phyloP scores from a whole-genome alignment of 257 asterid species.

The Cruciata laevipes region DNA sequence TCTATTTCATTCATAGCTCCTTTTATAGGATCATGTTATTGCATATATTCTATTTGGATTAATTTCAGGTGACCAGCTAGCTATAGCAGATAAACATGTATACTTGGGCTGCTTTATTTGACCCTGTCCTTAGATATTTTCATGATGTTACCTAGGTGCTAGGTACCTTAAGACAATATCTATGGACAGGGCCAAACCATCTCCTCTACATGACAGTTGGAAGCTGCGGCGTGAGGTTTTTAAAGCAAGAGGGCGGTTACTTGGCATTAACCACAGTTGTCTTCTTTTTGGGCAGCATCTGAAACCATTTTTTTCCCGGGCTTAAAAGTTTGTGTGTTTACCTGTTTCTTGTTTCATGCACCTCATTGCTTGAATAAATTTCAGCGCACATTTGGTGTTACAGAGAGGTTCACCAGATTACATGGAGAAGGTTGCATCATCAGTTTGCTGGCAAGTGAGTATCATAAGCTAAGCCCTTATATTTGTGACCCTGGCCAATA shows the following conservation, averaged over 20 bases:
- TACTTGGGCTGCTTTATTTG: constrained; percentile 74
- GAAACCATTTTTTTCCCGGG: constrained; percentile 27
- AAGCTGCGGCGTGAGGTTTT: constrained; percentile 33
- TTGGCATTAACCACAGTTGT: constrained; percentile 28
- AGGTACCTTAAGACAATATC: constrained; percentile 40
- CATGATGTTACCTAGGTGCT: too few relatives aligned
- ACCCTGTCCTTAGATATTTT: too few relatives aligned
- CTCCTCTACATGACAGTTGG: constrained; percentile 38
- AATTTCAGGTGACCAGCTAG: constrained; percentile 61
- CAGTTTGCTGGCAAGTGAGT: constrained; percentile 76
- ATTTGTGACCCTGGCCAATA: constrained; percentile 68
- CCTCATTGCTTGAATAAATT: background rate
- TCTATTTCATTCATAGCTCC: background rate
- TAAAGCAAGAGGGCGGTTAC: constrained; percentile 33
- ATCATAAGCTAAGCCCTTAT: constrained; percentile 85
- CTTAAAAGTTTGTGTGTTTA: too few relatives aligned
- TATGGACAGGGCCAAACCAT: constrained; percentile 35
- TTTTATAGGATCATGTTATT: background rate
- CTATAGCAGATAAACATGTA: constrained; percentile 83
- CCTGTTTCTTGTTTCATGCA: background rate
- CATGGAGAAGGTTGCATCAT: constrained; percentile 49
- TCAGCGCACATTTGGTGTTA: constrained; percentile 20
- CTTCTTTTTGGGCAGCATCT: constrained; percentile 32
- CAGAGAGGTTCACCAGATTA: constrained; percentile 19
- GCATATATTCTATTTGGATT: background rate